Conservation (phyloP, 257 asterid species). For the Cruciata laevipes region DNA sequence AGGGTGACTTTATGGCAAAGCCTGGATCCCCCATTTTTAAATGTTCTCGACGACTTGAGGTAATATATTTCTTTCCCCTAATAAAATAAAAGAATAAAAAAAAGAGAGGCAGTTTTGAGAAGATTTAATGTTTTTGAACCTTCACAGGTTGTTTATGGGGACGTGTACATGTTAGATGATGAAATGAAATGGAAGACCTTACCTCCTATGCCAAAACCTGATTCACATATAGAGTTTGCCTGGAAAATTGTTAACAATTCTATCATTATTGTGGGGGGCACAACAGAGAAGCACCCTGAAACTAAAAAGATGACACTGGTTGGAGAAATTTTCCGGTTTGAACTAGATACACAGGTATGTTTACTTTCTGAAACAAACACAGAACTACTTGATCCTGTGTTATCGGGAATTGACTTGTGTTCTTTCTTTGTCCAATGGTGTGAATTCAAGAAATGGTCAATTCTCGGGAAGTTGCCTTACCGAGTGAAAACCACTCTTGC, state of each 20-base stretch:
- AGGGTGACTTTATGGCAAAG: slow-evolving; percentile 94
- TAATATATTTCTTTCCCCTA: slow-evolving; percentile 18
- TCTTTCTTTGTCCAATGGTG: background rate
- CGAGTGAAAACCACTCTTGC: slow-evolving; percentile 88
- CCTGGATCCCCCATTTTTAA: slow-evolving; percentile 91
- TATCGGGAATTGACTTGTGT: background rate
- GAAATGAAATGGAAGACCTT: slow-evolving; percentile 80
- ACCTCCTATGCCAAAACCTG: slow-evolving; percentile 92
- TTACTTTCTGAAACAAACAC: background rate
- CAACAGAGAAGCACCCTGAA: slow-evolving; percentile 88
- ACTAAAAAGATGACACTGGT: slow-evolving; percentile 81
- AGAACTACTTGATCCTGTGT: background rate
- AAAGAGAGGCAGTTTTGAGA: background rate
- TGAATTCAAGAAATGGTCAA: slow-evolving; percentile 65
- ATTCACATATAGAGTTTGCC: slow-evolving; percentile 94
- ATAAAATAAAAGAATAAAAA: too few relatives aligned
- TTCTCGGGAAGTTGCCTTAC: slow-evolving; percentile 82
- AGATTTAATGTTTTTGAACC: slow-evolving; percentile 15
- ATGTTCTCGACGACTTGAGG: slow-evolving; percentile 91
- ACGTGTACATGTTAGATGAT: slow-evolving; percentile 84
- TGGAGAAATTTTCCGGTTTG: slow-evolving; percentile 74
- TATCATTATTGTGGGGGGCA: slow-evolving; percentile 75
- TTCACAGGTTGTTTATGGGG: slow-evolving; percentile 70
- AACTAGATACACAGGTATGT: slow-evolving; percentile 61
- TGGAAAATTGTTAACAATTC: slow-evolving; percentile 74